Base-by-base conservation (phyloP, 208 protist species). In the Wallacemonas sp. region DNA sequence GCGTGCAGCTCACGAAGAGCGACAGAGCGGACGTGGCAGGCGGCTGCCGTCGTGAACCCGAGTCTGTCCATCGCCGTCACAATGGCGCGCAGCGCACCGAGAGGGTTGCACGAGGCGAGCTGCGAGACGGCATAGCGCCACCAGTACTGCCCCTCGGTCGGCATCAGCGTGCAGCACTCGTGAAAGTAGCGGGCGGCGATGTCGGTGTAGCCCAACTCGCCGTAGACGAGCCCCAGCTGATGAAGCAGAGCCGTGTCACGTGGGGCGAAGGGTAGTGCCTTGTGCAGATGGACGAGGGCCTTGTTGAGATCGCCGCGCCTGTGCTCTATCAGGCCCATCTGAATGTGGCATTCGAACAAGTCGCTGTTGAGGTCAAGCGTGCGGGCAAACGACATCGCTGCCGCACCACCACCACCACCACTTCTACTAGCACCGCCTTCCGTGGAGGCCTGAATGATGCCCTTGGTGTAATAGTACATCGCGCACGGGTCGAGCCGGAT, bases 101-200 rank as follows among this genome's bases (percentile, higher is more conserved):
- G 30, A 52, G 65, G 5, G 54, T 81, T 69, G 1, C 39, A 14
- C 54, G 64, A 1, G 17, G 67, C 54, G 32, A 72, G 57, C 61
- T 70, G 65, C 23, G 70, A 48, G 5, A 68, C 56, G 21, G 76
- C 76, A 17, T 63, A 47, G 62, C 55, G 84, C 60, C 64, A 80
- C 47, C 11, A 68, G 57, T 34, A 81, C 62, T 38, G 54, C 39
- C 62, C 73, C 72, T 19, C 61, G 65, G 6, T 58, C 57, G 36
- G 70, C 48, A 19, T 72, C 60, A 30, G 79, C 54, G 24, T 24
- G 36, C 32, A 33, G 80, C 66, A 68, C 60, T 29, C 14, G 74
- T 65, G 23, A 90, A 97, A 95, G 47, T 81, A 86, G 34, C 83
- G 76, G 14, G 83, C 72, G 12, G 94, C 91, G 21, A 90, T 65